Percentiles rank a stretch among this genome's conserved stretches.
phyloP scores from a whole-genome alignment of 2,329 filamentous ascomycete genomes.

The Fusarium kyushuense region DNA sequence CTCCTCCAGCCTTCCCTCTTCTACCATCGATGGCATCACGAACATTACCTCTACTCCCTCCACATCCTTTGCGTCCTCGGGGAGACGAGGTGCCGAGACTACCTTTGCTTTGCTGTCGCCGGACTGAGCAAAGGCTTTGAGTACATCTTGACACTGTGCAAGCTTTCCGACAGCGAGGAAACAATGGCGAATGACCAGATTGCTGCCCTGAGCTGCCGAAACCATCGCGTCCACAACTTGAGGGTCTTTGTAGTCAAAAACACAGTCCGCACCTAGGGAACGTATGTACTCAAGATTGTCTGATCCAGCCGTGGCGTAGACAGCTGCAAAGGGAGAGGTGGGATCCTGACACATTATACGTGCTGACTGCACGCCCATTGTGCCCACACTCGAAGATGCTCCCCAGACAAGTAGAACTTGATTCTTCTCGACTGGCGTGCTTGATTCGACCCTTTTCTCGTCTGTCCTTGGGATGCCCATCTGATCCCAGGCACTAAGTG shows the following conservation, averaged over 20 bases:
- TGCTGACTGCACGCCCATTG: slow-evolving; percentile 58
- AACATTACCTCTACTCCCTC: slow-evolving; percentile 55
- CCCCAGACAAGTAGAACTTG: slow-evolving; percentile 59
- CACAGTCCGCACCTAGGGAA: slow-evolving; percentile 53
- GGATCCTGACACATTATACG: slow-evolving; percentile 52
- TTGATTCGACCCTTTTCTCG: slow-evolving; percentile 18
- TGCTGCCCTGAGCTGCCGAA: slow-evolving; percentile 53
- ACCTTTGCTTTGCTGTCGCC: slow-evolving; percentile 47
- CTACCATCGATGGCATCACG: slow-evolving; percentile 52
- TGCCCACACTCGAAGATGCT: slow-evolving; percentile 59
- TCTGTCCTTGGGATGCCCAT: slow-evolving; percentile 51
- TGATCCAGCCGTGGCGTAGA: slow-evolving; percentile 57
- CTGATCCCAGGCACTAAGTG: slow-evolving; percentile 55
- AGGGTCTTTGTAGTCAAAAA: slow-evolving; percentile 57
- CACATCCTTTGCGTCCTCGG: slow-evolving; percentile 46
- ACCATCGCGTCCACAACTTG: slow-evolving; percentile 51
- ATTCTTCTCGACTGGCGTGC: slow-evolving; percentile 31
- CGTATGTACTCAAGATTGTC: slow-evolving; percentile 52
- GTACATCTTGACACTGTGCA: slow-evolving; percentile 52
- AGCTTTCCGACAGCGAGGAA: slow-evolving; percentile 57
- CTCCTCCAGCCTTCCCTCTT: slow-evolving; percentile 52
- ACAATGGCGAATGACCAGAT: slow-evolving; percentile 54
- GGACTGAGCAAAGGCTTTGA: slow-evolving; percentile 50
- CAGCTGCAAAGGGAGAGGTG: slow-evolving; percentile 51
- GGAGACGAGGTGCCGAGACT: slow-evolving; percentile 54